Conservation (phyloP, 257 asterid genomes). For the Cynanchum wilfordii region DNA sequence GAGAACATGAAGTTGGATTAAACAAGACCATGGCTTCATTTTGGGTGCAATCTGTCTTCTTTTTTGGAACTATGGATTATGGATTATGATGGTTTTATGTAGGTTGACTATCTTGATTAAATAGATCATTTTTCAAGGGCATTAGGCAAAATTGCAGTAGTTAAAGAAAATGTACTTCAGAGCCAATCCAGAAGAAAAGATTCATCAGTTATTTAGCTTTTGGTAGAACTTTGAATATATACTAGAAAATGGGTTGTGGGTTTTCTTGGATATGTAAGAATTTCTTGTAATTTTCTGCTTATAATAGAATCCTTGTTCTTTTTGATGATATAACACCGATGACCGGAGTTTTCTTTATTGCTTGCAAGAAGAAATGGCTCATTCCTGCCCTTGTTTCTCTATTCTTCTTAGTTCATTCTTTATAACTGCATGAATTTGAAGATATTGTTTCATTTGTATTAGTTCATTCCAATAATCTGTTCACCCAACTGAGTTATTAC, state of each 20-base stretch:
- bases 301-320: neutral
- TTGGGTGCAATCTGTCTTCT: neutral
- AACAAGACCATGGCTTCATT: neutral
- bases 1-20: neutral
- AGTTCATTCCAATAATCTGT: neutral
- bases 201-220: neutral
- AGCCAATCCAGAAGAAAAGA: neutral
- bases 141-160: neutral
- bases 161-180: neutral
- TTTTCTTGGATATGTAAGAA: neutral
- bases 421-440: neutral
- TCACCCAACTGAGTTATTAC: neutral
- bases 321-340: neutral
- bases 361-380: neutral
- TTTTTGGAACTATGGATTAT: neutral
- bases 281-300: neutral
- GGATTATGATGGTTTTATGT: neutral
- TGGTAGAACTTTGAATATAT: neutral
- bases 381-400: neutral
- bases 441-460: neutral
- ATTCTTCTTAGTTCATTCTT: neutral
- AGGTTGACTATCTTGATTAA: neutral
- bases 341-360: neutral
- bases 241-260: neutral
- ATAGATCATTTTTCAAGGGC: neutral